Conservation (phyloP, 1,284 basidiomycete genomes). For the Austropuccinia psidii region DNA sequence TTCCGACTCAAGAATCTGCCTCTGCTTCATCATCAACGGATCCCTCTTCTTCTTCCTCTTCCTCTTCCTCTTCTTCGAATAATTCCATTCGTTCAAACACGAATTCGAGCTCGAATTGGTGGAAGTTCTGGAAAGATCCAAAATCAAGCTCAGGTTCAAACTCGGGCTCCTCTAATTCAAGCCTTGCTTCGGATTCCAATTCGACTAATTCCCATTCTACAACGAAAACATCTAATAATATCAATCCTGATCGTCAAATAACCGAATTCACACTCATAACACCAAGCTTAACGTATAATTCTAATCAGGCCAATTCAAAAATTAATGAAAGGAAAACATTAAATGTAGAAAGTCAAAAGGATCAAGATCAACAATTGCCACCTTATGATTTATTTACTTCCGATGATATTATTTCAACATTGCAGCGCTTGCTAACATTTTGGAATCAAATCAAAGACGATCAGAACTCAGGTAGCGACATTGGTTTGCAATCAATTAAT, state of each 20-base stretch:
- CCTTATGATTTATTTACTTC: slow-evolving; percentile 28
- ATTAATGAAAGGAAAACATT: neutral
- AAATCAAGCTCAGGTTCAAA: neutral
- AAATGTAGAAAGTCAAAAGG: neutral
- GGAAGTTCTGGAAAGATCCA: slow-evolving; percentile 18
- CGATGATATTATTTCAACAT: neutral
- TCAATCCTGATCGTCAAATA: neutral
- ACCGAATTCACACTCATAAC: slow-evolving; percentile 30
- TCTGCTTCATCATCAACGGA: no score
- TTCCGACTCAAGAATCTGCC: no score
- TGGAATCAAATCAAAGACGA: slow-evolving; percentile 6
- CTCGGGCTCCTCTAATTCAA: neutral
- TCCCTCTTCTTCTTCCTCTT: neutral
- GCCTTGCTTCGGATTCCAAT: neutral
- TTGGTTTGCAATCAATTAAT: neutral
- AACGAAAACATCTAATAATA: no score
- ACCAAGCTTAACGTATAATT: neutral
- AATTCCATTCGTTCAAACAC: no score
- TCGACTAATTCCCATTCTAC: neutral
- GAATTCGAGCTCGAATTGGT: slow-evolving; percentile 7
- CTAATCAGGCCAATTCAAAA: neutral
- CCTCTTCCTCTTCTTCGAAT: neutral
- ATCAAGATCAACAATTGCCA: neutral
- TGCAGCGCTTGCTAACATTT: slow-evolving; percentile 21
- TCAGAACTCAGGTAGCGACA: neutral